These are phyloP conservation scores for Blepharisma undulans DNA, from an alignment of 169 alveolate species.

Conservation along the genomic window DNA sequence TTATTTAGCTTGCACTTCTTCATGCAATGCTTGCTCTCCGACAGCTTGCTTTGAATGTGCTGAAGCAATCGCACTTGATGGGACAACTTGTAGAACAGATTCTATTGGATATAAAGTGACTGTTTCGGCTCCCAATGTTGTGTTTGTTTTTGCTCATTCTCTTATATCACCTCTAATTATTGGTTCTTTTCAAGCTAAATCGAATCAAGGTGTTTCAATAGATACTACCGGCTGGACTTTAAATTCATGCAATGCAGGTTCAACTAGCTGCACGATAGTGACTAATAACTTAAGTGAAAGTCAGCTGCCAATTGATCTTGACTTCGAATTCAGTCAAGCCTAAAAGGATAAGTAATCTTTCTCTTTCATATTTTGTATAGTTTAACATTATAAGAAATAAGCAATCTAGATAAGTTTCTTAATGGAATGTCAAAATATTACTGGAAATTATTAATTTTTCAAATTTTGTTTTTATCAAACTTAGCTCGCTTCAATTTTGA, in stretches of 20 bases:
- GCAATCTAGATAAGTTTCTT: too few species aligned
- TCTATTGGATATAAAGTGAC: neutral
- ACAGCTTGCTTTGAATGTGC: neutral
- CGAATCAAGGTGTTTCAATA: neutral
- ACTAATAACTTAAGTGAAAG: too few species aligned
- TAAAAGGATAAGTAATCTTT: neutral
- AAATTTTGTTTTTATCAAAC: too few species aligned
- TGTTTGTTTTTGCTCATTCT: neutral
- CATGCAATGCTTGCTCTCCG: too few species aligned
- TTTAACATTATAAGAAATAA: too few species aligned
- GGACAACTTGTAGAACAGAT: neutral
- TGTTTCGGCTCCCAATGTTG: neutral
- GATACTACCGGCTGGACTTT: neutral
- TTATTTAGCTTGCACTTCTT: too few species aligned
- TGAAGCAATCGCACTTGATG: neutral
- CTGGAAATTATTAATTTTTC: too few species aligned
- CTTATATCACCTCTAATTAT: neutral
- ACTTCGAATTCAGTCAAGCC: neutral
- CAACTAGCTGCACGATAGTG: neutral
- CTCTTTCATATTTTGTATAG: neutral
- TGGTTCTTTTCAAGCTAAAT: neutral
- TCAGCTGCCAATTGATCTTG: neutral
- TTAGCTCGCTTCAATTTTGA: too few species aligned
- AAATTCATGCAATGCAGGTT: neutral
- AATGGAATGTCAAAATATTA: too few species aligned